Conservation (phyloP, 179 eudicot genomes). For the Corrigiola litoralis region DNA sequence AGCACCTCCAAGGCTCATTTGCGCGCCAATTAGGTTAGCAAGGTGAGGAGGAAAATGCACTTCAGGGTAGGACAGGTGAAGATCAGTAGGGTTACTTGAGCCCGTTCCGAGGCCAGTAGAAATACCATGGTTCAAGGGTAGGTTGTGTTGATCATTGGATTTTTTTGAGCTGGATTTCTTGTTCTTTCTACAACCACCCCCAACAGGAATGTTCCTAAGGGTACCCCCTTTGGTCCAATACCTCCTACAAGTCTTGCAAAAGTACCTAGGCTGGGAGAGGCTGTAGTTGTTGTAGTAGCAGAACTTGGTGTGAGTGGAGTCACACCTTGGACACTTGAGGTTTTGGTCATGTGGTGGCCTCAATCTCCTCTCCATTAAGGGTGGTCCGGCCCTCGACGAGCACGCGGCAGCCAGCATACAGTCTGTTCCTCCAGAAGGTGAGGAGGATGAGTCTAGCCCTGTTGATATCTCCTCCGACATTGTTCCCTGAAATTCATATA, state of each 20-base stretch:
- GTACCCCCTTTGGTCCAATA: constrained; percentile 94
- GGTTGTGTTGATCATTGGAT: constrained; percentile 1
- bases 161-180: constrained; percentile 53
- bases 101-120: neutral
- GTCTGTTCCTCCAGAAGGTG: constrained; percentile 38
- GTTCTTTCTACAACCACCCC: constrained; percentile 80
- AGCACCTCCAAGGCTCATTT: constrained; percentile 24
- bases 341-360: constrained; percentile 82
- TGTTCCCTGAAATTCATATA: constrained; percentile 41
- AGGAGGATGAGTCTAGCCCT: constrained; percentile 62
- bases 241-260: constrained; percentile 87
- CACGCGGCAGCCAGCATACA: constrained; percentile 59
- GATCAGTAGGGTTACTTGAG: constrained; percentile 31
- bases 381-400: constrained; percentile 29
- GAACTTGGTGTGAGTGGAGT: constrained; percentile 83
- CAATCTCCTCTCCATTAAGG: constrained; percentile 57
- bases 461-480: constrained; percentile 46
- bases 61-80: constrained; percentile 43
- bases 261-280: constrained; percentile 82
- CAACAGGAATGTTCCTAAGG: constrained; percentile 87
- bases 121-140: neutral
- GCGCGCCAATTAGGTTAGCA: constrained; percentile 25
- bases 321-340: constrained; percentile 80
- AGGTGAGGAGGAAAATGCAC: constrained; percentile 44
- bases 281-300: constrained; percentile 96